Evolutionary conservation across 2,329 filamentous ascomycete genomes (phyloP).

Genomic region (Sarocladium kiliense): DNA sequence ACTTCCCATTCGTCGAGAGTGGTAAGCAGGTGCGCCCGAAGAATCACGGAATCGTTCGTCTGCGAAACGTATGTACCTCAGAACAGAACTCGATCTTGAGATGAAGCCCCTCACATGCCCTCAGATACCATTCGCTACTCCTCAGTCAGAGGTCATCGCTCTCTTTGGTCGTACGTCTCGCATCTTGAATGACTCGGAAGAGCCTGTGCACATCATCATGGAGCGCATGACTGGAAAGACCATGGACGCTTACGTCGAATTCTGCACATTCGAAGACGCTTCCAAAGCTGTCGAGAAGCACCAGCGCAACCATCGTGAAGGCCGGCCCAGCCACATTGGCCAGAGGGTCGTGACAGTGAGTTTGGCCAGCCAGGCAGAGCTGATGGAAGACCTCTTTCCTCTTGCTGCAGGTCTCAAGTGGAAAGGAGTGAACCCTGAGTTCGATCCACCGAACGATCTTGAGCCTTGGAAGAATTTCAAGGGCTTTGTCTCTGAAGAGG

Average conservation of each 20-base stretch:
- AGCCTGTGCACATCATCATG: constrained; percentile 60
- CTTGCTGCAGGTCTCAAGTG: constrained; percentile 51
- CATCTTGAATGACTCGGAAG: constrained; percentile 47
- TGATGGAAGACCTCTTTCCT: constrained; percentile 61
- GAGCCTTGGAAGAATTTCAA: constrained; percentile 50
- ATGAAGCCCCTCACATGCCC: background rate
- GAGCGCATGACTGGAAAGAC: constrained; percentile 59
- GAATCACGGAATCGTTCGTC: constrained; percentile 40
- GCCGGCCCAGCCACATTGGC: constrained; percentile 46
- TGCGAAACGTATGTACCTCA: constrained; percentile 41
- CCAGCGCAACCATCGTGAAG: constrained; percentile 29
- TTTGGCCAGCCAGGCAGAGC: constrained; percentile 47
- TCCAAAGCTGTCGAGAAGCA: constrained; percentile 46
- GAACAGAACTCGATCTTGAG: no score
- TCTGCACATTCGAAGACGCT: constrained; percentile 47
- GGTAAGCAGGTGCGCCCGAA: constrained; percentile 23
- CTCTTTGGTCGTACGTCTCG: constrained; percentile 54
- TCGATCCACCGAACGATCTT: constrained; percentile 25
- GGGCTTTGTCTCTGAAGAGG: constrained; percentile 56
- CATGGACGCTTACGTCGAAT: constrained; percentile 57
- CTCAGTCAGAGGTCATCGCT: constrained; percentile 49
- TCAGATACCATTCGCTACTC: constrained; percentile 53
- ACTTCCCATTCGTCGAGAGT: constrained; percentile 43
- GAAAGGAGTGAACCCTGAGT: constrained; percentile 40
- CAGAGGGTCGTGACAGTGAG: constrained; percentile 53